Conservation (phyloP, 352 stramenopile species). For the Phytophthora cactorum region DNA sequence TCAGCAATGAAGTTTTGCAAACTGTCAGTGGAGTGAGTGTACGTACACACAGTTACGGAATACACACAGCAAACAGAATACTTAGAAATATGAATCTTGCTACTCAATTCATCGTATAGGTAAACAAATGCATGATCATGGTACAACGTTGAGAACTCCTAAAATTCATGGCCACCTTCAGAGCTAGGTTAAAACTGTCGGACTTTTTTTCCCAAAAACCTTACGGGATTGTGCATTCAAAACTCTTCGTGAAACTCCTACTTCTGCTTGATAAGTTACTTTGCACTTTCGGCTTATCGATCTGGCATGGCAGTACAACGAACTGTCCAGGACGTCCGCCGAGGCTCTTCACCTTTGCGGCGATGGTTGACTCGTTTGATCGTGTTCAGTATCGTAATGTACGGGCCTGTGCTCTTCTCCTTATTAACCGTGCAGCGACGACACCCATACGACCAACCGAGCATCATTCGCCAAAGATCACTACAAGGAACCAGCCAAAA, state of each 20-base stretch:
- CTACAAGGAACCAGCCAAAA: neutral
- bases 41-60: too few species aligned
- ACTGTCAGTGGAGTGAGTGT: neutral
- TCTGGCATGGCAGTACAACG: conserved; percentile 1
- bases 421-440: conserved; percentile 2
- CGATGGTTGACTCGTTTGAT: conserved; percentile 17
- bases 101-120: too few species aligned
- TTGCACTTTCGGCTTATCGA: too few species aligned
- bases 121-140: too few species aligned
- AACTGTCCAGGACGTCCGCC: neutral
- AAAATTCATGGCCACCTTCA: neutral
- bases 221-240: neutral
- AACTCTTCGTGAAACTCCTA: neutral
- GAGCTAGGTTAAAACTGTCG: neutral
- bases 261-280: neutral
- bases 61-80: too few species aligned
- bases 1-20: neutral
- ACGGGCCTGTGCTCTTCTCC: conserved; percentile 11
- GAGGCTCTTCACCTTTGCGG: conserved; percentile 8
- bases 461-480: neutral
- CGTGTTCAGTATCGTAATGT: conserved; percentile 19
- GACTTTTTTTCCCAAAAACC: neutral
- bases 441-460: neutral
- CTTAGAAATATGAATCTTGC: too few species aligned
- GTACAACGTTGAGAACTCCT: too few species aligned